Base-by-base conservation (phyloP, 2,329 filamentous ascomycete species). In the Colletotrichum tanaceti region DNA sequence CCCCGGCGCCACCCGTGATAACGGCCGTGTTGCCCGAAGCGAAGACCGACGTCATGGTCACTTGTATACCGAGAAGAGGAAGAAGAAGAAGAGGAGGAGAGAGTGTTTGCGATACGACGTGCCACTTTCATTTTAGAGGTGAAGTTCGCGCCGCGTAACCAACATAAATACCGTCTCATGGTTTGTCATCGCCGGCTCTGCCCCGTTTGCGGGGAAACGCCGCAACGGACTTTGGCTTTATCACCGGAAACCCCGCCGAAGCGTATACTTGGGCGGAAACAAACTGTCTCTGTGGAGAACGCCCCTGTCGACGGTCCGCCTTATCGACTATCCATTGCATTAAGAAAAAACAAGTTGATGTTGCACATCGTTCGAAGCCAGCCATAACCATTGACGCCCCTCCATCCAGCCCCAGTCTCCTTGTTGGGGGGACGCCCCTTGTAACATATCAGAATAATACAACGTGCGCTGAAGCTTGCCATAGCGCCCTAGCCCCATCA, bases 1-100 rank as follows among this genome's bases (percentile, higher is more conserved):
- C 92, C 4, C 89, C 91, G 1, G 91, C 91, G 20, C 88, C 93
- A 70, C 93, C 93, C 0, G 92, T 95, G 77, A 97, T 94, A 57
- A 97, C 84, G 60, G 93, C 93, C 3, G 86, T 89, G 66, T 86
- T 84, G 63, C 39, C 24, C 16, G 52, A 35, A 13, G 52, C 38
- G 38, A 64, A 52, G 46, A 64, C 22, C 5, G 59, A 44, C 4
- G 52, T 13, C 50, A 63, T 53, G 5, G 20, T 38, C 16, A 53
- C n/a, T 20, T 14, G 18, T 38, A 4, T 18, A 35, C 32, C 32
- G 32, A 35, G 16, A 32, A 32, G 9, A 16, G 9, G 24, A n/a
- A n/a, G 11, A 18, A 50, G 11, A 18, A 50, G 5, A 28, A 16
- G 28, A 50, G 28, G 13, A 52, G n/a, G n/a, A 5, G 20, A 53